Percentiles rank a stretch among this genome's conserved stretches.
These are phyloP conservation scores for Globisporangium acanthophoron DNA, from an alignment of 352 stramenopile species.

Conservation along the genomic window DNA sequence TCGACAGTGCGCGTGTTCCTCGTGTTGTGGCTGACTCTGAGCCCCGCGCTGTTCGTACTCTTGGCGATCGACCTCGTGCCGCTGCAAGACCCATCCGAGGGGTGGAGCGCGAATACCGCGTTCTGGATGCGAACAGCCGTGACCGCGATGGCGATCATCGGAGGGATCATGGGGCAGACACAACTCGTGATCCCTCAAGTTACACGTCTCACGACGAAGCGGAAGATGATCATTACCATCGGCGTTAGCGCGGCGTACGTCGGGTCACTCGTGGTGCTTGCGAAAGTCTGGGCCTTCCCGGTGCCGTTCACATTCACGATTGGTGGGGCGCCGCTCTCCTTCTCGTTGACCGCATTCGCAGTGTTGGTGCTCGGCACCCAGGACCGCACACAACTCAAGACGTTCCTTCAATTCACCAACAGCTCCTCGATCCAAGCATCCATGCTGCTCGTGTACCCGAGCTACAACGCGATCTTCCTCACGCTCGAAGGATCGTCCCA, in stretches of 20 bases:
- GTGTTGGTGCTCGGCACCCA: background rate
- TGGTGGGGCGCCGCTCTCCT: background rate
- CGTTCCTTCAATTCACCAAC: background rate
- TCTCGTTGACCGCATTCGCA: too few relatives aligned
- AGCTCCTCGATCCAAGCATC: background rate
- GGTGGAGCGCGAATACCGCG: background rate
- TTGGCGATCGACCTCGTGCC: background rate
- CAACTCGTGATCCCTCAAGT: background rate
- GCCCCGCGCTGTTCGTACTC: background rate
- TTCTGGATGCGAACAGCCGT: background rate
- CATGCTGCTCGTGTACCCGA: background rate
- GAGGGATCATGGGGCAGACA: background rate
- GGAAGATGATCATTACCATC: background rate
- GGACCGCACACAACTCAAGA: background rate
- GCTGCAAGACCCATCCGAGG: background rate
- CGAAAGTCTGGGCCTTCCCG: constrained; percentile 1
- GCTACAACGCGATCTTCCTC: constrained; percentile 3
- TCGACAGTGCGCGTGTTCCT: background rate
- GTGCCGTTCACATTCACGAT: background rate
- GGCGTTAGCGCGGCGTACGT: background rate
- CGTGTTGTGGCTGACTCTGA: background rate
- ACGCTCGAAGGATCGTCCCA: background rate
- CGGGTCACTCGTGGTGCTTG: background rate
- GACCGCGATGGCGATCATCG: background rate
- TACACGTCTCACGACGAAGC: background rate